phyloP scores from a whole-genome alignment of 805 yeast species.

The Kodamaea nitidulidarum region DNA sequence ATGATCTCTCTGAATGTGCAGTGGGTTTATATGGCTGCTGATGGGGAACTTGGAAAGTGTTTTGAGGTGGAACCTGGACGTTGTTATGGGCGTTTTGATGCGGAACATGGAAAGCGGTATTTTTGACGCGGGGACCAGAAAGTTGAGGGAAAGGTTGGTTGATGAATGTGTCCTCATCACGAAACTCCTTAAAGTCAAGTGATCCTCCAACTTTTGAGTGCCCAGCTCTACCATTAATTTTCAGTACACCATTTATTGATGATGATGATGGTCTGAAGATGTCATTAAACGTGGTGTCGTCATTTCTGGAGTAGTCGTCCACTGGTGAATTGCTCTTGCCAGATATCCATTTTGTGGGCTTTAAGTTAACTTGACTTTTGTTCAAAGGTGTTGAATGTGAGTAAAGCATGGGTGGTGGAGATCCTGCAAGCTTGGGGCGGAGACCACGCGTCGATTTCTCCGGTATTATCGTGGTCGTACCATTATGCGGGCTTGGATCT shows the following conservation, averaged over 20 bases:
- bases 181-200: slow-evolving; percentile 16
- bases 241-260: neutral
- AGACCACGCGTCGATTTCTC: slow-evolving; percentile 6
- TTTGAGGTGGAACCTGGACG: neutral
- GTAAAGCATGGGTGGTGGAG: slow-evolving; percentile 14
- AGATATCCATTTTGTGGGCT: slow-evolving; percentile 7
- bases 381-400: slow-evolving; percentile 26
- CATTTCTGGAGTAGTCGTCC: slow-evolving; percentile 13
- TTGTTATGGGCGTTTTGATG: neutral
- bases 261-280: slow-evolving; percentile 10
- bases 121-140: neutral
- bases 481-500: slow-evolving; percentile 7
- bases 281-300: slow-evolving; percentile 13
- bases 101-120: neutral
- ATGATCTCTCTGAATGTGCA: slow-evolving; percentile 1
- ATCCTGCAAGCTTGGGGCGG: slow-evolving; percentile 8
- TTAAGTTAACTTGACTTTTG: neutral
- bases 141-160: slow-evolving; percentile 6
- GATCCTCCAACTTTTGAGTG: slow-evolving; percentile 13
- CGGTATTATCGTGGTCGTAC: slow-evolving; percentile 9
- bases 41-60: slow-evolving; percentile 4
- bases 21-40: slow-evolving; percentile 8
- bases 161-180: slow-evolving; percentile 12
- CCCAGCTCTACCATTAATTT: slow-evolving; percentile 1
- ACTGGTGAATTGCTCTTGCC: slow-evolving; percentile 2